These are phyloP conservation scores for Fragaria ananassa DNA, from an alignment of 306 rosid species.

Conservation along the genomic window DNA sequence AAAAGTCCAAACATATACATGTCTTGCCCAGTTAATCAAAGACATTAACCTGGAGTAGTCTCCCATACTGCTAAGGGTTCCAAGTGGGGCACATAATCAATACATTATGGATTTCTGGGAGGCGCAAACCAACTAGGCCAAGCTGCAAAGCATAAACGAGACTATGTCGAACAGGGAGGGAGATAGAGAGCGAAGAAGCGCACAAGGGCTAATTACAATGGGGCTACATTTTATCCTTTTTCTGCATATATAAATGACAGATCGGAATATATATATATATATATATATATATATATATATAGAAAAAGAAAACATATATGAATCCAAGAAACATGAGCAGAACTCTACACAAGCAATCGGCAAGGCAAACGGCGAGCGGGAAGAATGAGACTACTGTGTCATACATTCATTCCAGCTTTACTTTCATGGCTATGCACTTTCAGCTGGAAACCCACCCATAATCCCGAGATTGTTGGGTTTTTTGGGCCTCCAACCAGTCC, in stretches of 20 bases:
- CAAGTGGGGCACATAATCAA: slow-evolving; percentile 26
- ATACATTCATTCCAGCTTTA: slow-evolving; percentile 28
- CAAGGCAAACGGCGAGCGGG: neutral
- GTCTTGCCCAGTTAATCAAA: slow-evolving; percentile 37
- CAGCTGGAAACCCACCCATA: slow-evolving; percentile 54
- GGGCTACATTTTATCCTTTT: slow-evolving; percentile 35
- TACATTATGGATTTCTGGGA: slow-evolving; percentile 16
- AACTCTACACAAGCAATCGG: slow-evolving; percentile 37
- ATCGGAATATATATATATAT: slow-evolving; percentile 23
- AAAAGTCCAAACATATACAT: slow-evolving; percentile 36
- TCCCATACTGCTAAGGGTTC: slow-evolving; percentile 28
- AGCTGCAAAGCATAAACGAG: neutral
- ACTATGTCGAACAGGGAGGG: slow-evolving; percentile 1
- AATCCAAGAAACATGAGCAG: slow-evolving; percentile 57
- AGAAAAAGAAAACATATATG: slow-evolving; percentile 23
- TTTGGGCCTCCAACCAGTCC: slow-evolving; percentile 95
- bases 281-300: slow-evolving; percentile 14
- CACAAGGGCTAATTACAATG: slow-evolving; percentile 61
- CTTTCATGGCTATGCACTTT: slow-evolving; percentile 23
- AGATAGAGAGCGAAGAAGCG: slow-evolving; percentile 11
- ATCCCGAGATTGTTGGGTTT: slow-evolving; percentile 41
- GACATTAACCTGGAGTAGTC: slow-evolving; percentile 36
- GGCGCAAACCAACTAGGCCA: neutral
- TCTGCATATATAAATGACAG: slow-evolving; percentile 28
- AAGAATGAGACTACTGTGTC: slow-evolving; percentile 23